Base-by-base conservation (phyloP, 2,329 filamentous ascomycete genomes). In the Neodidymelliopsis sp. region DNA sequence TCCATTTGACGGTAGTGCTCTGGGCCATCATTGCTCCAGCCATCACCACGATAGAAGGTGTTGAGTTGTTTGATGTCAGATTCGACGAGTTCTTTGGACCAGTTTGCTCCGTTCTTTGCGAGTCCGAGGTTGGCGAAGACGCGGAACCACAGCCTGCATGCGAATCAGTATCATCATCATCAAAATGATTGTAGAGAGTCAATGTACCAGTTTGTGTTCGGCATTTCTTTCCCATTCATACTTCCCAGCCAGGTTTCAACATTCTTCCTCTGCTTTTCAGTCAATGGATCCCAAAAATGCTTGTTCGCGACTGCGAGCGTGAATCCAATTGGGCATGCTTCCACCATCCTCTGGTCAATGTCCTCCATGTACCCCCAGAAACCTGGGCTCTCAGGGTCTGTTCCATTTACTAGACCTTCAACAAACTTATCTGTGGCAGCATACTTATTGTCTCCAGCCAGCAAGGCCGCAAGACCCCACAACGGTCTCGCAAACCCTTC, bases 21-120 rank as follows among this genome's bases (percentile, higher is more conserved):
- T 0, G 89, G 89, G 0, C 89, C 89, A 65, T 93, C 89, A 60
- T 91, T 90, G 2, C 86, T 90, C 89, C 89, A 93, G 1, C 89
- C 89, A 34, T 84, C 86, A 5, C 89, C 89, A n/a, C 89, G 84
- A 65, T 91, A 90, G 69, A 92, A 93, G 0, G 87, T 90, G 62
- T 92, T 84, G 8, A 93, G 78, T 59, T 91, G 88, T 60, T 87
- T 81, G 66, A 93, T 89, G 66, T 92, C 89, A 15, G 83, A 83
- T 48, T 90, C 86, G 16, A 92, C 81, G 16, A 85, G 81, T 33
- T 85, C 80, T 55, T 87, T 83, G 0, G 86, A 89, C 74, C 86
- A 90, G 36, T 81, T 81, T 0, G 85, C 88, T 1, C 87, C 86
- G 59, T 91, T 90, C 59, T 86, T 88, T 66, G 88, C 87, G 24